A percentile compares a stretch with the other conserved stretches of the same genome.
phyloP scores from a whole-genome alignment of 441 rosid species.

The Pelargonium fulgidum region DNA sequence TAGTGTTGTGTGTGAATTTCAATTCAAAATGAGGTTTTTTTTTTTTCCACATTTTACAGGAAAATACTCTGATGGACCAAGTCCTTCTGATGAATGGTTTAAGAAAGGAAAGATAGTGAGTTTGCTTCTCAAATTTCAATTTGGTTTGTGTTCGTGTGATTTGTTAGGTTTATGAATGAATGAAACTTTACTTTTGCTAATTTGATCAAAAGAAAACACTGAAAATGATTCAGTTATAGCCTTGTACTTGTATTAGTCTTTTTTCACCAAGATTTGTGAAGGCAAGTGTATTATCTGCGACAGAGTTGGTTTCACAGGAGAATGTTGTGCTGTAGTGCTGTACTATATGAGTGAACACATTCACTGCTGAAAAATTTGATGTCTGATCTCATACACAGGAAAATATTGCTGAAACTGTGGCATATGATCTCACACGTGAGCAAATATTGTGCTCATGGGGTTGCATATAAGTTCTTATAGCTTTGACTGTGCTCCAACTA shows the following conservation, averaged over 20 bases:
- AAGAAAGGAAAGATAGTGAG: slow-evolving; percentile 73
- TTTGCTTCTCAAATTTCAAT: background rate
- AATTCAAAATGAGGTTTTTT: slow-evolving; percentile 7
- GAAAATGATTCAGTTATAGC: background rate
- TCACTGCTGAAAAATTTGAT: too few relatives aligned
- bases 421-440: background rate
- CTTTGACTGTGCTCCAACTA: too few relatives aligned
- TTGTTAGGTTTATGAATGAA: background rate
- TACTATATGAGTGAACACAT: too few relatives aligned
- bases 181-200: background rate
- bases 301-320: too few relatives aligned
- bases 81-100: slow-evolving; percentile 78
- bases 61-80: slow-evolving; percentile 73
- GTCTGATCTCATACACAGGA: too few relatives aligned
- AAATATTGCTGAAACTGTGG: background rate
- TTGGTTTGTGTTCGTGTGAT: background rate
- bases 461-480: too few relatives aligned
- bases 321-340: too few relatives aligned
- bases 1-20: background rate
- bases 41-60: slow-evolving; percentile 32
- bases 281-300: too few relatives aligned
- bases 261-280: too few relatives aligned
- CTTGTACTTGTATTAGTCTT: background rate
- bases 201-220: background rate
- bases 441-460: too few relatives aligned